Percentiles rank a stretch among this genome's conserved stretches.
phyloP scores from a whole-genome alignment of 2,329 filamentous ascomycete genomes.

The Beauveria pseudobassiana region DNA sequence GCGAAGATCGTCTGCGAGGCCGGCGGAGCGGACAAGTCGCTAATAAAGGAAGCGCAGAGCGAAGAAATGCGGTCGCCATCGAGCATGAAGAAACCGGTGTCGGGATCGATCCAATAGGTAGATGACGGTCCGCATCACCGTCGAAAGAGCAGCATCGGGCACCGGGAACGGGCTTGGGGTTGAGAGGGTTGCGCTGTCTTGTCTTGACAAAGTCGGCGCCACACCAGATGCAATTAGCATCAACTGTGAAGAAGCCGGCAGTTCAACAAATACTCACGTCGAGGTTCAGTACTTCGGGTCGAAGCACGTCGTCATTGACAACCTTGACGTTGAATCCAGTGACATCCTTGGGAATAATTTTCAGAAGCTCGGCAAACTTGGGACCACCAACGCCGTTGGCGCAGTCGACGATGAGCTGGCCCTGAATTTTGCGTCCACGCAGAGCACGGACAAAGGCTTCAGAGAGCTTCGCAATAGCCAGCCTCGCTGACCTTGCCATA shows the following conservation, averaged over 20 bases:
- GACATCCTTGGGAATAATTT: constrained; percentile 65
- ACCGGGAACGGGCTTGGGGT: constrained; percentile 66
- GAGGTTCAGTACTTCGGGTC: constrained; percentile 80
- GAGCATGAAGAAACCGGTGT: constrained; percentile 80
- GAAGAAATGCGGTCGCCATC: constrained; percentile 97
- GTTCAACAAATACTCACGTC: constrained; percentile 52
- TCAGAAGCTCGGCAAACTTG: constrained; percentile 79
- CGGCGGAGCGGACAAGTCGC: constrained; percentile 77
- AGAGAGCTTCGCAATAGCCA: constrained; percentile 90
- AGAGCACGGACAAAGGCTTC: constrained; percentile 80
- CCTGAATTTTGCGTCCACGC: constrained; percentile 64
- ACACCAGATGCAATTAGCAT: constrained; percentile 47
- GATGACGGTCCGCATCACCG: constrained; percentile 87
- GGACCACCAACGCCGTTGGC: constrained; percentile 95
- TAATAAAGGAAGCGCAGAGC: constrained; percentile 87
- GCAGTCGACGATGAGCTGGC: constrained; percentile 79
- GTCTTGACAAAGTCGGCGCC: constrained; percentile 98
- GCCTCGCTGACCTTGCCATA: constrained; percentile 86
- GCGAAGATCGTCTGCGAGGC: constrained; percentile 70
- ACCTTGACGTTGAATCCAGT: constrained; percentile 74
- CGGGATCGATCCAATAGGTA: constrained; percentile 85
- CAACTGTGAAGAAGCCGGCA: neutral
- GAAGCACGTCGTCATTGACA: constrained; percentile 87
- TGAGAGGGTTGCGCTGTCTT: constrained; percentile 81
- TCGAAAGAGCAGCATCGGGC: constrained; percentile 87